Evolutionary conservation across 1,284 basidiomycete species (phyloP).

Genomic region (Paramarasmius palmivorus): DNA sequence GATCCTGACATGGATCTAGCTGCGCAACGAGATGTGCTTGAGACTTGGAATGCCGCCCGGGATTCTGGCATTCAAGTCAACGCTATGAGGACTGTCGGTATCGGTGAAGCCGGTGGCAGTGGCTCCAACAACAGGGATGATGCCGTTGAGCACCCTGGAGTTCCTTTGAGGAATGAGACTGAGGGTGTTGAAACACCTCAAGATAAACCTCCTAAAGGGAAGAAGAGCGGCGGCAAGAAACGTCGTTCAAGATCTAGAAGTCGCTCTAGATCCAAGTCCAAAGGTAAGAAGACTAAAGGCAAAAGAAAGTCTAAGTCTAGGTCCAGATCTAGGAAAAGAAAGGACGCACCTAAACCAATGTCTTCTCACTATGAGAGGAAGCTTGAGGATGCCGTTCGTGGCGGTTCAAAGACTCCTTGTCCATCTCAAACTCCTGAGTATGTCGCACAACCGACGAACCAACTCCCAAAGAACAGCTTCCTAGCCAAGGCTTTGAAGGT

Average conservation of each 20-base stretch:
- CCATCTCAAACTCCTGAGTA: not conserved
- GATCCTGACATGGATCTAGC: not conserved
- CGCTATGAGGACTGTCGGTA: not conserved
- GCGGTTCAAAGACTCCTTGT: constrained; percentile 3
- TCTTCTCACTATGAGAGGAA: not conserved
- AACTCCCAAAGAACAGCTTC: constrained; percentile 4
- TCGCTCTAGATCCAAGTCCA: not conserved
- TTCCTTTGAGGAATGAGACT: not conserved
- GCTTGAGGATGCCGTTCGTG: constrained; percentile 1
- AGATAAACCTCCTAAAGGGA: too few relatives aligned
- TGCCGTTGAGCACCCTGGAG: not conserved
- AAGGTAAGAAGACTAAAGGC: not conserved
- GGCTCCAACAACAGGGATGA: not conserved
- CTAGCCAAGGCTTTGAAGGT: not conserved
- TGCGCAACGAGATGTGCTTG: not conserved
- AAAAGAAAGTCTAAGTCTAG: not conserved
- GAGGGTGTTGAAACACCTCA: not conserved
- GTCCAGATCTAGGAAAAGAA: not conserved
- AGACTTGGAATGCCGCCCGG: not conserved
- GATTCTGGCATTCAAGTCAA: not conserved
- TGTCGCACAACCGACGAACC: not conserved
- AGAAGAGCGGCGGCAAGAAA: not conserved
- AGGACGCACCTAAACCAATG: not conserved
- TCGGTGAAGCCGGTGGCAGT: not conserved
- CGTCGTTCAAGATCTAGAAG: not conserved